Base-by-base conservation (phyloP, 1,284 basidiomycete species). In the Athelia psychrophila region DNA sequence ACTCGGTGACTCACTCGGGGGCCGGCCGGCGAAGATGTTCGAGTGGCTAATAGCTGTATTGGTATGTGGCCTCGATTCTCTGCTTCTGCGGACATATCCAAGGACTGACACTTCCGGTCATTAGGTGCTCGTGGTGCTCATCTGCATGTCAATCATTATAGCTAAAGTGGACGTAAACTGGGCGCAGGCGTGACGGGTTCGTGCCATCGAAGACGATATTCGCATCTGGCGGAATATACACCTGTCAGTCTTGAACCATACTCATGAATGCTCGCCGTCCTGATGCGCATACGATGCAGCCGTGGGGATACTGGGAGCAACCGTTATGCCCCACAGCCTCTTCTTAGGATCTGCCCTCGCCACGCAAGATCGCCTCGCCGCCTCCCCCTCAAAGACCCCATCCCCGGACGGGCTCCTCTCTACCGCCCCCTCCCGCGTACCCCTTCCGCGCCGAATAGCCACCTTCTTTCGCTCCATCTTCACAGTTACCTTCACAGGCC, bases 141-240 rank as follows among this genome's bases (percentile, higher is more conserved):
- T 90, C 16, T 93, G 89, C 64, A 94, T 97, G 77, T 77, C 83
- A 44, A 75, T 94, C 44, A 81, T 98, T 53, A 83, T 96, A 46
- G 79, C 86, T 24, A 84, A 81, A 63, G 80, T 94, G 20, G 60
- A 81, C 42, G 85, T 95, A 0, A 62, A 86, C 35, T 97, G n/a
- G 95, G 95, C 73, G 16, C 70, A 74, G 30, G 89, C 90, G 1
- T 96, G 62, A 82, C n/a, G 95, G 95, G 10, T 95, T 84, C 61
- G 61, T 98, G 12, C 95, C 95, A 0, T 87, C 87, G 1, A 83
- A 83, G 52, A 73, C 74, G 18, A 70, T 91, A 22, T 78, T 92
- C 54, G 63, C 77, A 40, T 73, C 74, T 1, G 80, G 81, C n/a
- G 82, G 86, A 6, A 71, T 94, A 2, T 94, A 94, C 65, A 77